These are phyloP conservation scores for Cicer chorassanicum DNA, from an alignment of 306 rosid species.

Conservation along the genomic window DNA sequence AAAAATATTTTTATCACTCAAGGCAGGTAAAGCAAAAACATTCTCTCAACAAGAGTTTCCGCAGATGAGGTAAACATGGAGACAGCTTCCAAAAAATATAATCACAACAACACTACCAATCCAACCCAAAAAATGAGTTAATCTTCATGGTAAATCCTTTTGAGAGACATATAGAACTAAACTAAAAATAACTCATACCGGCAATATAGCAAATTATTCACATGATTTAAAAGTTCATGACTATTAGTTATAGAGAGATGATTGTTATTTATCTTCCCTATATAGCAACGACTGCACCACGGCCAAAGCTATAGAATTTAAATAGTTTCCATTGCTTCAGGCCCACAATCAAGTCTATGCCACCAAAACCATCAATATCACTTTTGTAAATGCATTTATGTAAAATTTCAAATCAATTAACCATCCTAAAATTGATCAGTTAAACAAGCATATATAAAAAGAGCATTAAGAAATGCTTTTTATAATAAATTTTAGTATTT, in stretches of 20 bases:
- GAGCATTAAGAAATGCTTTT: conserved; percentile 13
- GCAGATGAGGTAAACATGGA: conserved; percentile 3
- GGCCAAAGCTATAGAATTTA: conserved; percentile 6
- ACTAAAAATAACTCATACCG: background rate
- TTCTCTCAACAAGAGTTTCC: conserved; percentile 14
- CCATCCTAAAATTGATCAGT: background rate
- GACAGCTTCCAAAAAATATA: background rate
- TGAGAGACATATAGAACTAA: background rate
- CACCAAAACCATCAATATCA: conserved; percentile 13
- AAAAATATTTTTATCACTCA: background rate
- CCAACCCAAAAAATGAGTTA: background rate
- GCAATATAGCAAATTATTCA: background rate
- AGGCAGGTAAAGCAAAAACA: conserved; percentile 24
- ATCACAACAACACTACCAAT: conserved; percentile 6
- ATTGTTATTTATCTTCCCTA: conserved; percentile 10
- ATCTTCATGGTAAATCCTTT: background rate
- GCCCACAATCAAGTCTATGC: background rate
- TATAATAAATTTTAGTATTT: background rate
- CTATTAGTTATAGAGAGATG: background rate
- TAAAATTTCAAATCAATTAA: background rate
- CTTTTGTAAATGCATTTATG: background rate
- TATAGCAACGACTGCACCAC: background rate
- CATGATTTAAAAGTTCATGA: background rate
- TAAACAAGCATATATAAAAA: conserved; percentile 4
- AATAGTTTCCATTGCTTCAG: background rate